Evolutionary conservation across 1,139 yeast genomes (phyloP), one percentile per base, ranked within the genome.

Genomic region (Diutina siamensis): DNA sequence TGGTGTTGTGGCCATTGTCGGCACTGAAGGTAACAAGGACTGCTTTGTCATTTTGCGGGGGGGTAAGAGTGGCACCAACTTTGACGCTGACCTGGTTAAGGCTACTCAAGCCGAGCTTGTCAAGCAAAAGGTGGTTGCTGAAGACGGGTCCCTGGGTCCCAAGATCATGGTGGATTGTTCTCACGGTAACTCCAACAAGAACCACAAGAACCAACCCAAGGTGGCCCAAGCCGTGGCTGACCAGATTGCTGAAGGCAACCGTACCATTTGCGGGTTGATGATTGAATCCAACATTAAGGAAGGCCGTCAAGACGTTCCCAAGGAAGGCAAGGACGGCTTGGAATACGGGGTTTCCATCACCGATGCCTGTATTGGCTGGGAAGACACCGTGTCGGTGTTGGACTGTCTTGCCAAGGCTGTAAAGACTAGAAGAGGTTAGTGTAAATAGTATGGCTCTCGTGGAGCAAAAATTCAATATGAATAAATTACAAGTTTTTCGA

Each of bases 131-230:
- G 40, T 44, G 13, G 67, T 80, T 28, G 63, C 75, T 32, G 66
- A 67, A 32, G 68, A 66, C 18, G 64, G 63, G 47, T 68, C 70
- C 47, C 64, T 67, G 33, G 72, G 68, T 40, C 79, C 83, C 56
- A 76, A 94, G 64, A 84, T 92, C 59, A 92, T 92, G 97, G 81
- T 92, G 51, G 98, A 92, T 66, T 92, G 97, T 62, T 88, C 97
- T 38, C 98, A 92, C 61, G 98, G 96, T 52, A 92, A 92, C 71
- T 86, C 97, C 44, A 78, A 73, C 59, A 92, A 92, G 64, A 81
- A 92, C 65, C 89, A 80, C 74, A 77, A 74, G 58, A 92, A 92
- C 67, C 98, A 92, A 70, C 97, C 97, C 44, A 77, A 75, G 62
- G 98, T 89, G n/a, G 88, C 95, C 19, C 74, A 77, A 19, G 76